These are phyloP conservation scores for Davidsoniella eucalypti DNA, from an alignment of 2,329 filamentous ascomycete genomes.

Conservation along the genomic window DNA sequence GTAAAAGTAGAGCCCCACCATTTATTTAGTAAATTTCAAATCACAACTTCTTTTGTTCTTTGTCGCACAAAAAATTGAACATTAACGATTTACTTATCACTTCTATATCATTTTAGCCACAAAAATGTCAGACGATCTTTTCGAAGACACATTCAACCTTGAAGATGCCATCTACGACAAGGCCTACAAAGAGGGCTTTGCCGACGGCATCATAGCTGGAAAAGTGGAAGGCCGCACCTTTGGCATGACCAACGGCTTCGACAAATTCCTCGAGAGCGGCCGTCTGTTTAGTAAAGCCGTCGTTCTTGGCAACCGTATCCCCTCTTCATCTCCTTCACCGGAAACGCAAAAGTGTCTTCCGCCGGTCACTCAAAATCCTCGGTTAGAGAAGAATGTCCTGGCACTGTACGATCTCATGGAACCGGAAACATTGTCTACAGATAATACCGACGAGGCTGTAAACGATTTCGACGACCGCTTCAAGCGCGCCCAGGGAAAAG, in stretches of 20 bases:
- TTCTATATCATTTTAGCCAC: neutral
- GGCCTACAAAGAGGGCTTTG: slow-evolving; percentile 58
- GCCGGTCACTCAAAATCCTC: slow-evolving; percentile 37
- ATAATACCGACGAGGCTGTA: slow-evolving; percentile 78
- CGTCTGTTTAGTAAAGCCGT: slow-evolving; percentile 59
- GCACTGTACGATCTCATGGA: slow-evolving; percentile 65
- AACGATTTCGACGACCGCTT: slow-evolving; percentile 81
- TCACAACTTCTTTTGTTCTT: neutral
- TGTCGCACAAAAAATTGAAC: neutral
- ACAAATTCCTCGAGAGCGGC: slow-evolving; percentile 76
- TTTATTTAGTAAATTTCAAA: neutral
- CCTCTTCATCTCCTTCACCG: neutral
- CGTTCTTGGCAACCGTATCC: slow-evolving; percentile 65
- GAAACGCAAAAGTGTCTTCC: slow-evolving; percentile 19
- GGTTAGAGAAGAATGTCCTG: slow-evolving; percentile 61
- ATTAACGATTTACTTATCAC: neutral
- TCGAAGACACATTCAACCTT: slow-evolving; percentile 41
- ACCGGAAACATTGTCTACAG: slow-evolving; percentile 56
- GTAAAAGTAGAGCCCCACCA: no score
- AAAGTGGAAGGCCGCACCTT: slow-evolving; percentile 79
- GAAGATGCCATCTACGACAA: slow-evolving; percentile 62
- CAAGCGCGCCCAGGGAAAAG: slow-evolving; percentile 68
- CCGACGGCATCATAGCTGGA: slow-evolving; percentile 63
- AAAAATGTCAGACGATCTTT: slow-evolving; percentile 26
- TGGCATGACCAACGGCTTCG: slow-evolving; percentile 81